Evolutionary conservation across 1,284 basidiomycete genomes (phyloP), one percentile per base, ranked within the genome.

Genomic region (Tilletia walkeri): DNA sequence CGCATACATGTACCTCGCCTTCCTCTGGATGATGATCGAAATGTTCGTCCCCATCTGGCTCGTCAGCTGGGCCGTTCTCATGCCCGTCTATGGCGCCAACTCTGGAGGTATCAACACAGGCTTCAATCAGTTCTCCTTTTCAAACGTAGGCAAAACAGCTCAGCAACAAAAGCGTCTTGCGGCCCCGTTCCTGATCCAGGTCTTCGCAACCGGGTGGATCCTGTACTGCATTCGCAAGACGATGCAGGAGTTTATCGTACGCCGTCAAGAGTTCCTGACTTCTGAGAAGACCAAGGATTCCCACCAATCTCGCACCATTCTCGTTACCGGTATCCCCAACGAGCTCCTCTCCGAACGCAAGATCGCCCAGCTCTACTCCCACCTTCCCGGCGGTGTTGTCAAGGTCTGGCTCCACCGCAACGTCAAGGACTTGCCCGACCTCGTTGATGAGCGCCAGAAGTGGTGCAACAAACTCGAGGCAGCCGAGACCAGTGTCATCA

Each of bases 1-100:
- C 82, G 92, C 94, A 41, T 99, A 95, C 86, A 90, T 96, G 82
- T 97, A 93, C 79, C 89, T 96, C 65, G 90, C 93, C 69, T 98
- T 92, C 84, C 87, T 95, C 53, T 89, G 90, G 70, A 89, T 86
- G 80, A 90, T 93, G 88, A 84, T 91, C 68, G 88, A 90, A 78
- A 86, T 95, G 68, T 88, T 96, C 78, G 80, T 92, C 1, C 93
- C 94, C 24, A 91, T 95, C 70, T 82, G 70, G 63, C 9, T 82
- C 65, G 67, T 83, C 39, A 76, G 74, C 63, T 84, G 83, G 84
- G 73, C 82, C 30, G 75, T 86, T 5, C 92, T 93, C 41, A 84
- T 91, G 76, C 88, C 89, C 10, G 86, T 88, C 89, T 75, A 85
- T 85, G 75, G 72, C 10, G 85, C 83, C 0, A 73, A 88, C 0